These are phyloP conservation scores for Pharnaceum exiguum DNA, from an alignment of 148 eudicot species.

Conservation along the genomic window DNA sequence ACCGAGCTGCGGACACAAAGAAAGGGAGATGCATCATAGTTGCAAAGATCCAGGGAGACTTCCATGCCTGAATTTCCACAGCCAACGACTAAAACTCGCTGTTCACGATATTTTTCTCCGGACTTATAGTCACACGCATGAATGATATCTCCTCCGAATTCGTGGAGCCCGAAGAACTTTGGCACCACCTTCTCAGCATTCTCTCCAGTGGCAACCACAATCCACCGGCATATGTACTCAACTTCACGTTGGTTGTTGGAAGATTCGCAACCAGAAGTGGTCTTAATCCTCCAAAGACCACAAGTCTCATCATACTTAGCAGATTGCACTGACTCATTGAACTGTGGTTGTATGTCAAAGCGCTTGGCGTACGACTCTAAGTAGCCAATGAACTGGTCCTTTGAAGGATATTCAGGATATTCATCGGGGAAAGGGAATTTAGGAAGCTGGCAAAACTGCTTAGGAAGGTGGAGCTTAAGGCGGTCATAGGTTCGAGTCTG, in stretches of 20 bases:
- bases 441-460: constrained; percentile 76
- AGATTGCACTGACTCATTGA: constrained; percentile 56
- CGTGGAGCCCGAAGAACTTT: constrained; percentile 64
- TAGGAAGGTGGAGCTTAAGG: constrained; percentile 74
- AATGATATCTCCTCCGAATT: constrained; percentile 58
- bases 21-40: constrained; percentile 55
- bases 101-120: constrained; percentile 52
- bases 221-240: constrained; percentile 86
- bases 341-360: constrained; percentile 57
- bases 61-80: constrained; percentile 99
- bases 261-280: constrained; percentile 10
- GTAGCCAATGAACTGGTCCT: constrained; percentile 59
- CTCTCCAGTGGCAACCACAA: constrained; percentile 93
- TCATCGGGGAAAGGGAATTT: constrained; percentile 56
- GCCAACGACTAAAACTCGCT: constrained; percentile 74
- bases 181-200: constrained; percentile 92
- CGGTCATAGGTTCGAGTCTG: constrained; percentile 69
- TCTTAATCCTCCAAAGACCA: constrained; percentile 54
- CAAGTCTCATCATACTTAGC: constrained; percentile 70
- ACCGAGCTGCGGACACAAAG: constrained; percentile 83
- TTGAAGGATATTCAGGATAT: constrained; percentile 70
- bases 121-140: constrained; percentile 84
- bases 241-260: constrained; percentile 27
- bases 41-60: constrained; percentile 88
- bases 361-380: constrained; percentile 53